Conservation (phyloP, 2,329 filamentous ascomycete genomes). For the Beauveria brongniartii region DNA sequence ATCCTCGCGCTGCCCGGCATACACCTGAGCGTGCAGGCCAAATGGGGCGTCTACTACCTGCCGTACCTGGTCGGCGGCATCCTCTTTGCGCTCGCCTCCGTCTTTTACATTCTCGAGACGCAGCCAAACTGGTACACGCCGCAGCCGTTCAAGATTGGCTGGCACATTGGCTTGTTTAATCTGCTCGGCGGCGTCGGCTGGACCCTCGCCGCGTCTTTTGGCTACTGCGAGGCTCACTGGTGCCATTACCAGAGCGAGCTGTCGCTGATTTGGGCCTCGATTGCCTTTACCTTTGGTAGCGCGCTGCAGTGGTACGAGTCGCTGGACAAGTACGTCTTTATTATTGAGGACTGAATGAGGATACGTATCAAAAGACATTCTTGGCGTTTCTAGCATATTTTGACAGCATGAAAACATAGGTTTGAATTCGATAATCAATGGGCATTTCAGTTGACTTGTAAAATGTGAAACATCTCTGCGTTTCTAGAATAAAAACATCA, state of each 20-base stretch:
- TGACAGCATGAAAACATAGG: too few species aligned
- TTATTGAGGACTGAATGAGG: slow-evolving; percentile 1
- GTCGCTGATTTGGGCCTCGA: slow-evolving; percentile 19
- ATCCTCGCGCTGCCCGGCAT: slow-evolving; percentile 54
- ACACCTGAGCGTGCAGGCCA: slow-evolving; percentile 33
- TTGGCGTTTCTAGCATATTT: neutral
- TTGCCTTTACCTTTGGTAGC: slow-evolving; percentile 15
- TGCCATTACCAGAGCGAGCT: slow-evolving; percentile 35
- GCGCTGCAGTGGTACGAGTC: slow-evolving; percentile 18
- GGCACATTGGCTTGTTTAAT: slow-evolving; percentile 60
- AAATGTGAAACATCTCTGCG: neutral
- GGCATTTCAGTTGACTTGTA: too few species aligned
- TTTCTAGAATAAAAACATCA: neutral
- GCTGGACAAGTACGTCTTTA: slow-evolving; percentile 16
- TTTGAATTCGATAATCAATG: too few species aligned
- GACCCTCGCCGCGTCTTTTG: slow-evolving; percentile 47
- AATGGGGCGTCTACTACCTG: slow-evolving; percentile 49
- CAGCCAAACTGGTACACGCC: slow-evolving; percentile 54
- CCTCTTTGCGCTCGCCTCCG: slow-evolving; percentile 49
- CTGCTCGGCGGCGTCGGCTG: slow-evolving; percentile 53
- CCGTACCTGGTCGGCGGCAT: slow-evolving; percentile 53
- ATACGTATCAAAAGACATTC: neutral
- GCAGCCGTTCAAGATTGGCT: slow-evolving; percentile 46
- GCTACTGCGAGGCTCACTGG: slow-evolving; percentile 33
- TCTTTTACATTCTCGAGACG: slow-evolving; percentile 57